Evolutionary conservation across 352 stramenopile genomes (phyloP).

Genomic region (Globisporangium cederbergense): DNA sequence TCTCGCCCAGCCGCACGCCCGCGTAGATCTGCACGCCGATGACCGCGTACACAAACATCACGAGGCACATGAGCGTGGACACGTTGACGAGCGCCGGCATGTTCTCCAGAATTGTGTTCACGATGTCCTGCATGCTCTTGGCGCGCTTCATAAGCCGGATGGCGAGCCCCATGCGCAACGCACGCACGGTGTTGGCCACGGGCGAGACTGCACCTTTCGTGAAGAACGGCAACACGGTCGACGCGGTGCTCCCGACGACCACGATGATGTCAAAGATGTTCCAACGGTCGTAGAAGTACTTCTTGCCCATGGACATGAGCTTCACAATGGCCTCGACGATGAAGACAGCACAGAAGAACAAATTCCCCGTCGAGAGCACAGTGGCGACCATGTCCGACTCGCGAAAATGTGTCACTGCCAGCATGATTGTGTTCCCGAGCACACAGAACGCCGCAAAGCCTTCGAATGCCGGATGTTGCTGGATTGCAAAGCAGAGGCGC

Average conservation of each 20-base stretch:
- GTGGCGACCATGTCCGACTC: constrained; percentile 19
- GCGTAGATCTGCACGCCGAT: constrained; percentile 77
- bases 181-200: constrained; percentile 51
- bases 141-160: constrained; percentile 45
- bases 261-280: constrained; percentile 74
- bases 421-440: constrained; percentile 36
- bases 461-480: constrained; percentile 34
- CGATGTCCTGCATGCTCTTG: constrained; percentile 57
- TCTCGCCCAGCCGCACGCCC: constrained; percentile 44
- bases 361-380: constrained; percentile 24
- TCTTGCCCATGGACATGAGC: constrained; percentile 47
- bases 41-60: constrained; percentile 80
- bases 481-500: constrained; percentile 25
- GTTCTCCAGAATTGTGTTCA: constrained; percentile 68
- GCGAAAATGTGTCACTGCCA: constrained; percentile 37
- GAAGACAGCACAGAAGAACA: constrained; percentile 60
- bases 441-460: constrained; percentile 30
- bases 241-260: constrained; percentile 38
- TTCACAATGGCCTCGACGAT: constrained; percentile 62
- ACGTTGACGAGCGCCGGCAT: constrained; percentile 79
- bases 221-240: constrained; percentile 38
- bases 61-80: constrained; percentile 53
- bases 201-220: constrained; percentile 39
- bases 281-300: constrained; percentile 60
- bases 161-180: constrained; percentile 59